Evolutionary conservation across 768 basidiomycete genomes (phyloP).

Genomic region (Phanerochaete sordida): DNA sequence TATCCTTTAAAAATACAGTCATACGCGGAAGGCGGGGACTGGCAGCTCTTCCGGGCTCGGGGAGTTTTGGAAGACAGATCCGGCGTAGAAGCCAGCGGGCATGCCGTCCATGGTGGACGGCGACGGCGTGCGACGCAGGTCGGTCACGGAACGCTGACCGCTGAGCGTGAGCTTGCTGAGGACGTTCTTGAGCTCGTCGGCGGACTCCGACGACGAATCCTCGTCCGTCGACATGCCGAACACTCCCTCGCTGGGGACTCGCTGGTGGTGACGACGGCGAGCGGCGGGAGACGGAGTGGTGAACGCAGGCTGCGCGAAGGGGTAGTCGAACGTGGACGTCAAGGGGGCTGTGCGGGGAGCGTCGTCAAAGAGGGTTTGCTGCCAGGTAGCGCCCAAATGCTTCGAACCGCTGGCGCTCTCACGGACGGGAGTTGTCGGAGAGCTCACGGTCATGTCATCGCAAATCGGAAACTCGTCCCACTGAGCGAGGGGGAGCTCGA

Average conservation of each 20-base stretch:
- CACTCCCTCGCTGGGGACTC: conserved; percentile 71
- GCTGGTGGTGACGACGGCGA: conserved; percentile 41
- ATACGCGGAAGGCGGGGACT: conserved; percentile 54
- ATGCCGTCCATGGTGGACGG: conserved; percentile 22
- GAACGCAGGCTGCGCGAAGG: conserved; percentile 32
- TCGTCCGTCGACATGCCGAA: conserved; percentile 76
- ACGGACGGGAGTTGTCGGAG: conserved; percentile 56
- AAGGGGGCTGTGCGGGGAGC: conserved; percentile 51
- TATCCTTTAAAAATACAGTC: conserved; percentile 28
- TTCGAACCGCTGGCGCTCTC: conserved; percentile 25
- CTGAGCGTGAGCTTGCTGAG: conserved; percentile 23
- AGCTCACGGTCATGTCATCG: conserved; percentile 58
- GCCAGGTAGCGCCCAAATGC: conserved; percentile 23
- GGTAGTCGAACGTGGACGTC: conserved; percentile 33
- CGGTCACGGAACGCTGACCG: conserved; percentile 7
- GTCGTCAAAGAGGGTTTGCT: conserved; percentile 31
- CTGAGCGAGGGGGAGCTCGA: conserved; percentile 17
- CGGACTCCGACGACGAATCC: conserved; percentile 43
- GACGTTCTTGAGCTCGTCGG: conserved; percentile 32
- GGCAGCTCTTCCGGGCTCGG: conserved; percentile 82
- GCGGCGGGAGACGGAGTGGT: conserved; percentile 36
- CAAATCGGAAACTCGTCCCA: conserved; percentile 59
- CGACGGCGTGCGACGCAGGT: conserved; percentile 12
- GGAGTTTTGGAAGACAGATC: conserved; percentile 82
- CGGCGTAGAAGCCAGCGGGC: conserved; percentile 63